phyloP scores from a whole-genome alignment of 371 early-diverging fungal genomes.

The Coemansia sp. region DNA sequence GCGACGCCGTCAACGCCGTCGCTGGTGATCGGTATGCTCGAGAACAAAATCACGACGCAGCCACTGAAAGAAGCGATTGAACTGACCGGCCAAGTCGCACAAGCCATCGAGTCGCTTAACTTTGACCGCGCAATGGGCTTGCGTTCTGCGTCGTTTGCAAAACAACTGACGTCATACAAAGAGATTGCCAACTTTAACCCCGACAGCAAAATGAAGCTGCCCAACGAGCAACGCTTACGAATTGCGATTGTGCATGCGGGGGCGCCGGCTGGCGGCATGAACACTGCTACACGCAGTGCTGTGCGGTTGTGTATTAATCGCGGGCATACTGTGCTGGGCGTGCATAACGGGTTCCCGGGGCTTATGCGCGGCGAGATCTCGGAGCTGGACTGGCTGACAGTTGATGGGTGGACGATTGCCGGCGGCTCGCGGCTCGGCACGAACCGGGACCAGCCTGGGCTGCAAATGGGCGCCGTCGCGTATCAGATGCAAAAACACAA shows the following conservation, averaged over 20 bases:
- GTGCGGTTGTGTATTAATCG: constrained; percentile 85
- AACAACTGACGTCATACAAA: constrained; percentile 51
- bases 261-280: constrained; percentile 98
- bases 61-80: constrained; percentile 93
- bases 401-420: constrained; percentile 84
- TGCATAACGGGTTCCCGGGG: constrained; percentile 96
- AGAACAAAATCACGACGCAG: constrained; percentile 80
- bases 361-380: constrained; percentile 76
- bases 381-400: constrained; percentile 81
- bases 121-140: constrained; percentile 89
- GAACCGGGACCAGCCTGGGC: constrained; percentile 83
- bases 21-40: constrained; percentile 87
- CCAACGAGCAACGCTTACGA: constrained; percentile 61
- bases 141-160: constrained; percentile 85
- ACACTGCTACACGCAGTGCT: constrained; percentile 90
- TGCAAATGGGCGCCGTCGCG: constrained; percentile 79
- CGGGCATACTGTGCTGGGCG: constrained; percentile 81
- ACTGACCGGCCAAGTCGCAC: constrained; percentile 85
- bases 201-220: constrained; percentile 46
- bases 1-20: constrained; percentile 85
- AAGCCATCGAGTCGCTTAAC: constrained; percentile 78
- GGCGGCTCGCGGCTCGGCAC: constrained; percentile 98
- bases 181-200: constrained; percentile 50
- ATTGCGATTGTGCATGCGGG: constrained; percentile 95
- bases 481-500: constrained; percentile 88